These are phyloP conservation scores for Macrolepiota dolichaula DNA, from an alignment of 768 basidiomycete genomes.

Conservation along the genomic window DNA sequence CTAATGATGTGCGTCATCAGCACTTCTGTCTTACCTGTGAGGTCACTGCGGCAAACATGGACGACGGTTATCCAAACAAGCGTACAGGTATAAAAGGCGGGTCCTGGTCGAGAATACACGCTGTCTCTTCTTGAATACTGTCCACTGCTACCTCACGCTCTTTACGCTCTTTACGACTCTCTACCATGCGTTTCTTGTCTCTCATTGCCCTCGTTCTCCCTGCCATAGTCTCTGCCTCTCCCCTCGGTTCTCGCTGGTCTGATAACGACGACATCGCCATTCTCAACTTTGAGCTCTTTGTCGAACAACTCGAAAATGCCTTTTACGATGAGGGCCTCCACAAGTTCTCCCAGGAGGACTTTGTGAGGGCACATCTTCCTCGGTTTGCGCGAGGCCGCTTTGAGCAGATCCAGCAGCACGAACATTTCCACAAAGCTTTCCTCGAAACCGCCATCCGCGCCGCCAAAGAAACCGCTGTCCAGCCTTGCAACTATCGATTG, in stretches of 20 bases:
- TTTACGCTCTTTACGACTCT: conserved; percentile 3
- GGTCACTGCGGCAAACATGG: background rate
- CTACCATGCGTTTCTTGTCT: conserved; percentile 2
- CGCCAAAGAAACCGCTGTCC: conserved; percentile 32
- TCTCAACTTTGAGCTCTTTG: conserved; percentile 41
- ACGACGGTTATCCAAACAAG: background rate
- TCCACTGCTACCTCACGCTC: background rate
- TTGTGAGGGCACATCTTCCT: conserved; percentile 41
- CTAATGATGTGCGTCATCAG: too few species aligned
- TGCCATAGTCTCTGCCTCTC: background rate
- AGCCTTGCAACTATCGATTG: conserved; percentile 64
- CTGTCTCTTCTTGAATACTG: background rate
- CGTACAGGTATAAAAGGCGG: background rate
- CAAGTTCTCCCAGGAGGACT: conserved; percentile 37
- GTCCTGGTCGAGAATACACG: background rate
- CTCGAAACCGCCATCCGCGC: conserved; percentile 39
- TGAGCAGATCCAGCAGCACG: conserved; percentile 46
- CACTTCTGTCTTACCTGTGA: background rate
- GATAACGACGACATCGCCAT: conserved; percentile 15
- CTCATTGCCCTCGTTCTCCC: background rate
- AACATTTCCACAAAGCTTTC: conserved; percentile 22
- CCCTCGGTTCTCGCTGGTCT: background rate
- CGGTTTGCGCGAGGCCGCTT: conserved; percentile 44
- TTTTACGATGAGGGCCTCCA: conserved; percentile 40
- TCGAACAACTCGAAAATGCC: conserved; percentile 42